Evolutionary conservation across 129 eudicot genomes (phyloP).

Genomic region (Scalesia atractyloides): DNA sequence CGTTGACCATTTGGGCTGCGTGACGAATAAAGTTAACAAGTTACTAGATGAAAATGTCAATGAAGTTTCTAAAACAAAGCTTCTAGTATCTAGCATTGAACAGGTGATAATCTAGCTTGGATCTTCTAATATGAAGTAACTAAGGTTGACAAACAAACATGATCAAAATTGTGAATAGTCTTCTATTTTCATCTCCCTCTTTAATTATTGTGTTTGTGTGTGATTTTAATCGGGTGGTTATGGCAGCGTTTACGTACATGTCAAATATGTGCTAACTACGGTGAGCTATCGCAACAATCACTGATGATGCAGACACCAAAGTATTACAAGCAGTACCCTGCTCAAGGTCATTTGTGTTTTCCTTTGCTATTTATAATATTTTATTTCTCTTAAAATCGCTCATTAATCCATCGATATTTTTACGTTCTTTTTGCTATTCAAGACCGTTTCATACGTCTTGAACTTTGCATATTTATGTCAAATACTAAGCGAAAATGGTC

Average conservation of each 20-base stretch:
- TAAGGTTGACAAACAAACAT: neutral
- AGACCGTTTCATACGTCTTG: neutral
- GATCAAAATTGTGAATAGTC: neutral
- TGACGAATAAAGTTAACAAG: constrained; percentile 58
- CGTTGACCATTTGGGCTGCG: constrained; percentile 85
- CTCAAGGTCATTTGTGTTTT: constrained; percentile 50
- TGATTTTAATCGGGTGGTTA: constrained; percentile 9
- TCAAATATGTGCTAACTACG: constrained; percentile 39
- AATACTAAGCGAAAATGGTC: constrained; percentile 19
- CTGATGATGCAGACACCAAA: constrained; percentile 42
- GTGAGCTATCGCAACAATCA: constrained; percentile 45
- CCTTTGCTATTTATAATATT: neutral
- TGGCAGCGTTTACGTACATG: constrained; percentile 61
- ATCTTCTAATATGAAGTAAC: neutral
- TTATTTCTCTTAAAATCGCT: neutral
- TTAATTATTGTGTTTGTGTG: neutral
- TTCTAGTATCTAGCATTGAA: constrained; percentile 55
- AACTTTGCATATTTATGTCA: neutral
- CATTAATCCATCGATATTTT: neutral
- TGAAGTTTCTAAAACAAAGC: constrained; percentile 46
- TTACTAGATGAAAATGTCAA: constrained; percentile 55
- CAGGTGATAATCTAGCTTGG: constrained; percentile 48
- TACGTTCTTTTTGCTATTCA: neutral
- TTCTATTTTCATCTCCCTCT: constrained; percentile 11
- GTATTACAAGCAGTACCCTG: constrained; percentile 55